Evolutionary conservation across 495 filamentous ascomycete species (phyloP), one percentile per base, ranked within the genome.

Genomic region (Umbilicaria muhlenbergii): DNA sequence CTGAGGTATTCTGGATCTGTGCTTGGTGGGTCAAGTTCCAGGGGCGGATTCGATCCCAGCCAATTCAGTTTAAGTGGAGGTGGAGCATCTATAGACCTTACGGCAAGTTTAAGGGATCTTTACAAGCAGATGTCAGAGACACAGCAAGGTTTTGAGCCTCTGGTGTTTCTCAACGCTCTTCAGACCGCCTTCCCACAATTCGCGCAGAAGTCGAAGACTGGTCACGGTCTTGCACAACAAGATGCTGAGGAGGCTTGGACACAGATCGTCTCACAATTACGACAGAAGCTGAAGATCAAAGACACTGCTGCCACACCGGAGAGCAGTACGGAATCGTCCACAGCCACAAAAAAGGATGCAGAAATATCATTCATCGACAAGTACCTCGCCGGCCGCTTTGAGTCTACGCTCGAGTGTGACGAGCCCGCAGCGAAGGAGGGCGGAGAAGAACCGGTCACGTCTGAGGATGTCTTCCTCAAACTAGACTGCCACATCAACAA

Each of bases 221-320:
- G 86, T 0, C 70, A 78, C 37, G 87, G 85, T 3, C 96, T 77
- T 56, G 85, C 89, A 7, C 91, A 98, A 56, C 91, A 98, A 62
- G 91, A 98, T 66, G 91, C 91, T 1, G 91, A 98, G 56, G 91
- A 98, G 58, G 93, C 87, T 14, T 98, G 89, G 84, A 92, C 92
- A 16, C 89, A 96, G 57, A 94, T 98, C 41, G 59, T 98, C 5
- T 75, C 77, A n/a, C 82, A 89, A 57, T 66, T 98, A 37, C 78
- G 81, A 31, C 72, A 81, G 49, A 92, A 83, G 57, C 62, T 95
- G 43, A 81, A 79, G 56, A 63, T 82, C 43, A 74, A 73, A 44
- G 71, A 73, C 3, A 51, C 47, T 3, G 36, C 39, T 11, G 43
- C 57, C 11, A 19, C 38, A 15, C 28, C 41, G 6, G 31, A 40